A percentile compares a stretch with the other conserved stretches of the same genome.
phyloP scores from a whole-genome alignment of 2,329 filamentous ascomycete genomes.

The Neonectria hederae region DNA sequence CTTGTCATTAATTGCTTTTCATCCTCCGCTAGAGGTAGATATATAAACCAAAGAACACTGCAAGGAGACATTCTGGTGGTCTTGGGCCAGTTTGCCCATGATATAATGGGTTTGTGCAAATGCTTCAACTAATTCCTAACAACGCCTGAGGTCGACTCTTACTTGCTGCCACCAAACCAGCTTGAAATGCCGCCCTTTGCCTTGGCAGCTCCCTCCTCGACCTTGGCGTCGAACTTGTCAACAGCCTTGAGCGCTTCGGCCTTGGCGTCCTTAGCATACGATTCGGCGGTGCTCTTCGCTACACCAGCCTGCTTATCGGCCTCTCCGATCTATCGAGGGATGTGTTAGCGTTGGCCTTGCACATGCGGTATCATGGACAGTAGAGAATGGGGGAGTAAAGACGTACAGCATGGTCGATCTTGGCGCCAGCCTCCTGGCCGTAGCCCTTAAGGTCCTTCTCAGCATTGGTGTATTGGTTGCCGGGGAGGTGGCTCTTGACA shows the following conservation, averaged over 20 bases:
- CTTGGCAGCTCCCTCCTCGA: slow-evolving; percentile 80
- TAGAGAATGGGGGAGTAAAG: background rate
- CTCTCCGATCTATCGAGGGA: slow-evolving; percentile 54
- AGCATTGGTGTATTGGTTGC: slow-evolving; percentile 64
- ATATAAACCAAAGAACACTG: slow-evolving; percentile 1
- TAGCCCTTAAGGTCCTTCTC: slow-evolving; percentile 69
- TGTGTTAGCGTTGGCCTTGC: slow-evolving; percentile 5
- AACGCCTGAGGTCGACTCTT: slow-evolving; percentile 18
- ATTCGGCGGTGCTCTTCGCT: slow-evolving; percentile 68
- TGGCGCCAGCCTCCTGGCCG: slow-evolving; percentile 63
- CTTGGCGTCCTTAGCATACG: slow-evolving; percentile 70
- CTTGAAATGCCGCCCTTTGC: slow-evolving; percentile 84
- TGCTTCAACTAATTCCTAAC: background rate
- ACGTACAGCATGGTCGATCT: slow-evolving; percentile 76
- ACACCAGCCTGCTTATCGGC: slow-evolving; percentile 70
- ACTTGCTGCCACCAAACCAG: slow-evolving; percentile 78
- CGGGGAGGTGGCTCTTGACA: slow-evolving; percentile 72
- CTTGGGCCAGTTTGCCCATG: background rate
- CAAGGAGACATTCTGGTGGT: slow-evolving; percentile 14
- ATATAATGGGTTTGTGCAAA: background rate
- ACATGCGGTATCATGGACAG: background rate
- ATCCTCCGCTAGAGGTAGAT: slow-evolving; percentile 6
- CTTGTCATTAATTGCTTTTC: slow-evolving; percentile 14
- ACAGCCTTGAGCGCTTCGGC: slow-evolving; percentile 75
- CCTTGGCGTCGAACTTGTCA: slow-evolving; percentile 83